Percentiles rank a stretch among this genome's conserved stretches.
Conservation (phyloP, 441 rosid genomes). For the Adansonia rubrostipa region DNA sequence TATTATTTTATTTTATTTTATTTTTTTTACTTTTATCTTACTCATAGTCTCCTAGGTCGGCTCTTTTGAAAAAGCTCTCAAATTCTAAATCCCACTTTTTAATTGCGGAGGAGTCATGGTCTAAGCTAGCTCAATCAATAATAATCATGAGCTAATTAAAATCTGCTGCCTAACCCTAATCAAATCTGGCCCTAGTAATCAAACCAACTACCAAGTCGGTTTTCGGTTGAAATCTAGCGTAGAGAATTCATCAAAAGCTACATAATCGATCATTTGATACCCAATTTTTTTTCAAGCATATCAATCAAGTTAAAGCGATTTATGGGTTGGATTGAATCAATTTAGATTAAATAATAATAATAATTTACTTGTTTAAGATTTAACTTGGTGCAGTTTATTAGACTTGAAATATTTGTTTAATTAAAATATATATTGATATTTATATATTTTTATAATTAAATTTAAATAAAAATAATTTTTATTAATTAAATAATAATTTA, state of each 20-base stretch:
- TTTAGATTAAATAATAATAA: too few species aligned
- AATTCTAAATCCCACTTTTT: conserved; percentile 8
- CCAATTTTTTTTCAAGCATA: neutral
- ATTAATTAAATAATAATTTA: neutral
- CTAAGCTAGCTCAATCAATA: conserved; percentile 1
- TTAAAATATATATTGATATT: too few species aligned
- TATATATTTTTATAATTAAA: neutral
- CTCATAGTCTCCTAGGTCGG: conserved; percentile 24
- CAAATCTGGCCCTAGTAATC: neutral
- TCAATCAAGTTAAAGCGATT: neutral
- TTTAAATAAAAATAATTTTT: neutral
- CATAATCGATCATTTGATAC: neutral
- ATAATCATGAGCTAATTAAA: conserved; percentile 17
- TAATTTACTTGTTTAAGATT: too few species aligned
- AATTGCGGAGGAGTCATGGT: neutral
- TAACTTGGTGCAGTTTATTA: too few species aligned
- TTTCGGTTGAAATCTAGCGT: conserved; percentile 16
- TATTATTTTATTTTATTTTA: too few species aligned
- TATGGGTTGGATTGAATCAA: too few species aligned
- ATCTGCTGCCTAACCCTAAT: conserved; percentile 7
- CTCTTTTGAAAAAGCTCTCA: conserved; percentile 5
- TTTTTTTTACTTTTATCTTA: neutral
- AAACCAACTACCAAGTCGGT: conserved; percentile 27
- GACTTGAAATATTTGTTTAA: too few species aligned
- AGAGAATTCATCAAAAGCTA: neutral